phyloP scores from a whole-genome alignment of 2,329 filamentous ascomycete species.

The Sphaerulina vaccinii region DNA sequence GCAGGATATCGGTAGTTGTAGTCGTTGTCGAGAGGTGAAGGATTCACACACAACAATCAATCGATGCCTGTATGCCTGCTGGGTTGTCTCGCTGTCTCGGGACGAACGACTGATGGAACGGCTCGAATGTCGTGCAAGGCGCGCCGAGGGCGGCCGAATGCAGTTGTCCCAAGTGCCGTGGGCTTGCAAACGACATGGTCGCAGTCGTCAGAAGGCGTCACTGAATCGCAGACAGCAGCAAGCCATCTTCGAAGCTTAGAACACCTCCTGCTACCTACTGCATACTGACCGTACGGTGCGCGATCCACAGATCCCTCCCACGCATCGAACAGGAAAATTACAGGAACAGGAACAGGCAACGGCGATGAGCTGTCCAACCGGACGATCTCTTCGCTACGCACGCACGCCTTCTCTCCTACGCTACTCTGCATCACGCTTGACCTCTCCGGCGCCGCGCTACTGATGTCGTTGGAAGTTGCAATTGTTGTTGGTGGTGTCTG shows the following conservation, averaged over 20 bases:
- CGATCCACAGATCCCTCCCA: no score
- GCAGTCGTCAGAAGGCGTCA: constrained; percentile 10
- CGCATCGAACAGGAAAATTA: no score
- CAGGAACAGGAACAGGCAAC: not conserved
- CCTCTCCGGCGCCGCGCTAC: no score
- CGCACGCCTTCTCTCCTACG: no score
- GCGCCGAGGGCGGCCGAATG: not conserved
- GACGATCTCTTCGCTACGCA: not conserved
- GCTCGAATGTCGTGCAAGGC: not conserved
- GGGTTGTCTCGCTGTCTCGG: not conserved
- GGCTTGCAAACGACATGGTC: not conserved
- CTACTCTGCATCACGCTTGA: no score
- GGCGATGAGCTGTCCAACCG: not conserved
- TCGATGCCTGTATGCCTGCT: not conserved
- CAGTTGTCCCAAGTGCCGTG: constrained; percentile 4
- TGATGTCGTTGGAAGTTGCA: not conserved
- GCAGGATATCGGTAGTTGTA: no score
- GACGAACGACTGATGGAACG: not conserved
- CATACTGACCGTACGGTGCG: no score
- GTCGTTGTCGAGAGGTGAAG: no score
- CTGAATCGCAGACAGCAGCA: constrained; percentile 1
- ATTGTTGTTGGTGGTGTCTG: not conserved
- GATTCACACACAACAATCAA: not conserved
- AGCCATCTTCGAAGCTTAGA: not conserved
- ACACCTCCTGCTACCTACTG: not conserved